Evolutionary conservation across 495 filamentous ascomycete genomes (phyloP).

Genomic region (Achaetomiella virescens): DNA sequence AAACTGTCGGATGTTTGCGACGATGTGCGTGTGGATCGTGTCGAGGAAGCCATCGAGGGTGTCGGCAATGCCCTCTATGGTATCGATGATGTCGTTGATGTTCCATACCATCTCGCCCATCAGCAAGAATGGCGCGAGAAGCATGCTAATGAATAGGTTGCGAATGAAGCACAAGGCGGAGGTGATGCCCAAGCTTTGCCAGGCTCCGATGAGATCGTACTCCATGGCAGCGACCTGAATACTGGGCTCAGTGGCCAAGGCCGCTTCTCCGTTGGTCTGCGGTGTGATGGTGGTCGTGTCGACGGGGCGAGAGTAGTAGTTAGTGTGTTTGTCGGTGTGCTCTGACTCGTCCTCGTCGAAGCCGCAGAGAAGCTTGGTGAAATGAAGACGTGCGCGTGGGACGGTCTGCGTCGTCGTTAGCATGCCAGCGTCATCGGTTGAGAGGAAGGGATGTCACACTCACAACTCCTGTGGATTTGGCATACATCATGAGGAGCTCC

Average conservation of each 20-base stretch:
- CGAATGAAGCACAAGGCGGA: too few species aligned
- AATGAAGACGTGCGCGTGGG: constrained; percentile 42
- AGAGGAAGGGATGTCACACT: constrained; percentile 11
- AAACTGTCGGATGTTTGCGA: too few species aligned
- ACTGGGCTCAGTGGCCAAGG: neutral
- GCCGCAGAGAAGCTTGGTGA: constrained; percentile 45
- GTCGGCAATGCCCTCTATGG: too few species aligned
- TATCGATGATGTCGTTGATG: too few species aligned
- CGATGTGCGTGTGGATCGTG: too few species aligned
- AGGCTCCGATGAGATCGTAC: too few species aligned
- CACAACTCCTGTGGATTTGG: constrained; percentile 42
- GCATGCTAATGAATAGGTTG: too few species aligned
- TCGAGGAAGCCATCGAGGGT: too few species aligned
- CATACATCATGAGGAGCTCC: constrained; percentile 50
- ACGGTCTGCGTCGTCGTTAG: constrained; percentile 32
- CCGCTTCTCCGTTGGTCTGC: neutral
- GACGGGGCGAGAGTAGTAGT: neutral
- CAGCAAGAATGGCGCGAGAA: too few species aligned
- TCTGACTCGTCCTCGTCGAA: constrained; percentile 28
- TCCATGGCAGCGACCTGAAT: neutral
- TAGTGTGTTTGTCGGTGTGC: neutral
- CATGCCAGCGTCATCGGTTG: neutral
- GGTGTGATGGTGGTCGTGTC: neutral
- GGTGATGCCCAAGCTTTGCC: too few species aligned
- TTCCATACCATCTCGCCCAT: too few species aligned